Base-by-base conservation (phyloP, 495 filamentous ascomycete genomes). In the Penicillium tannophilum region DNA sequence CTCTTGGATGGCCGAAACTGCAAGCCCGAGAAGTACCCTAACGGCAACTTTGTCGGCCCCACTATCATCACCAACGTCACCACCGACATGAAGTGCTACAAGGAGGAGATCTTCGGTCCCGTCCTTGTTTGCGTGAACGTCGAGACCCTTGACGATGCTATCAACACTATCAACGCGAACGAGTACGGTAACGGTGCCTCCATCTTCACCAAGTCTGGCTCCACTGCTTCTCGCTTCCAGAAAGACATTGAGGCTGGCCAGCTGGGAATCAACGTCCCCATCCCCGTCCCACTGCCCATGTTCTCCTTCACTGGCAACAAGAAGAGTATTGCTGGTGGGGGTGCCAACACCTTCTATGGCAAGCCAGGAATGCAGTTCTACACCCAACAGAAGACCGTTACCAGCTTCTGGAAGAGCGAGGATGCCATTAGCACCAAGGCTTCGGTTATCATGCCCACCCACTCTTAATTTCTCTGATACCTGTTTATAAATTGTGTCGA, bases 281-380 rank as follows among this genome's bases (percentile, higher is more conserved):
- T 93, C 56, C 87, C 86, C 3, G 93, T 96, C 5, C 93, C 94
- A 16, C 79, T 95, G 41, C 90, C 93, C 66, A 95, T 97, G 90
- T 98, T 97, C 77, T 90, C 85, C 52, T 98, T 98, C 78, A 98
- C 94, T 19, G 94, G 94, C 53, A 98, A 98, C 76, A 98, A 98
- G 87, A 92, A 89, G 81, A 93, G 89, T 70, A 82, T 98, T 48
- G 94, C 94, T 0, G 94, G 94, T 41, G 92, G 93, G 23, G 93
- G 94, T 55, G 92, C 90, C 41, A 96, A 87, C 76, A 93, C 91
- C 10, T 98, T 98, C 69, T 98, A 98, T 67, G 94, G 94, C 52
- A 89, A 91, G 74, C 88, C 91, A 16, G 94, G 93, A 4, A 64
- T 98, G 64, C 86, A 88, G 56, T 98, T 98, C 72, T 98, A 96